Percentiles rank a stretch among this genome's conserved stretches.
These are phyloP conservation scores for Tephrocybe sp. DNA, from an alignment of 768 basidiomycete genomes.

Conservation along the genomic window DNA sequence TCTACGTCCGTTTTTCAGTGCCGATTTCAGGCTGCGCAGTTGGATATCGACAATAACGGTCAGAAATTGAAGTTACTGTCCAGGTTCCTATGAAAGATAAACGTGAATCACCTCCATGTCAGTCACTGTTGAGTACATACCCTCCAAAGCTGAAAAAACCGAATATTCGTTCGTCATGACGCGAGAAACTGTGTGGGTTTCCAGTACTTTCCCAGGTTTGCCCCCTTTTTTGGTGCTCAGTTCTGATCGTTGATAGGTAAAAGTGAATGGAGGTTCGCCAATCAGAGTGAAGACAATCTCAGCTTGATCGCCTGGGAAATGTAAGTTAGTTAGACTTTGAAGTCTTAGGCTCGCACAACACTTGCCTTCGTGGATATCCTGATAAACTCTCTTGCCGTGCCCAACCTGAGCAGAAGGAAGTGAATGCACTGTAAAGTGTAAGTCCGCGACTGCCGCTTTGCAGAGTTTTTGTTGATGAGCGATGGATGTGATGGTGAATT, in stretches of 20 bases:
- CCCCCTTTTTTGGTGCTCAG: slow-evolving; percentile 65
- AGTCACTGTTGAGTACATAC: slow-evolving; percentile 36
- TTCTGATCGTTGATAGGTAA: slow-evolving; percentile 90
- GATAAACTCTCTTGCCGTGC: slow-evolving; percentile 76
- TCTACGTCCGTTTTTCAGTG: slow-evolving; percentile 32
- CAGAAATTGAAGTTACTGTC: slow-evolving; percentile 91
- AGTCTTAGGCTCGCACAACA: neutral
- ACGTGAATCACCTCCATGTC: slow-evolving; percentile 1
- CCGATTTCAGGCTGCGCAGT: slow-evolving; percentile 56
- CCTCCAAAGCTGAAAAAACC: slow-evolving; percentile 90
- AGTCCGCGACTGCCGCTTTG: slow-evolving; percentile 75
- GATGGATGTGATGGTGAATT: slow-evolving; percentile 84
- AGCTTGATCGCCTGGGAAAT: slow-evolving; percentile 76
- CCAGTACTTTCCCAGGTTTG: slow-evolving; percentile 76
- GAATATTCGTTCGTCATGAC: slow-evolving; percentile 78
- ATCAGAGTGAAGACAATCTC: slow-evolving; percentile 89
- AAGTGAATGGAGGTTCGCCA: slow-evolving; percentile 94
- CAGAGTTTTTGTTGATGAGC: slow-evolving; percentile 94
- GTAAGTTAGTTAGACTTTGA: neutral
- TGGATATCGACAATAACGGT: slow-evolving; percentile 89
- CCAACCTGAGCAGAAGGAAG: slow-evolving; percentile 89
- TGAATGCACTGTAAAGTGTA: slow-evolving; percentile 73
- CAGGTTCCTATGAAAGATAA: slow-evolving; percentile 63
- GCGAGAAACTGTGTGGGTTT: slow-evolving; percentile 88
- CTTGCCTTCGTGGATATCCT: slow-evolving; percentile 89